Base-by-base conservation (phyloP, 139 green algal species). In the Ettlia oleoabundans region DNA sequence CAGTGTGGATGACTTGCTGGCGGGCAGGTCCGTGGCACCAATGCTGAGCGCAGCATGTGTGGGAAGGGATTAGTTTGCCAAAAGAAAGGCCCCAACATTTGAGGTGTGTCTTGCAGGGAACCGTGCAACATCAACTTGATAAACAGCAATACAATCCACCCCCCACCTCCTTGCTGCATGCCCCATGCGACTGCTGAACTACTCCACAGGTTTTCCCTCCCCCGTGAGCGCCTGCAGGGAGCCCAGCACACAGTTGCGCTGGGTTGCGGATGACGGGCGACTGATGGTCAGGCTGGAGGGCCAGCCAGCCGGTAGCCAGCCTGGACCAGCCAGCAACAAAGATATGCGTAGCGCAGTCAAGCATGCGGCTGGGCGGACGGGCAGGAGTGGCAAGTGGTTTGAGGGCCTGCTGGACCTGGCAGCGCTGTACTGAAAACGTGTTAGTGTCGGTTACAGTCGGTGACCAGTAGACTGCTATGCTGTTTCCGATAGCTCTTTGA, bases 1-100 rank as follows among this genome's bases (percentile, higher is more conserved):
- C 10, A 83, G 82, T 3, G 85, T 89, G 26, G 88, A 92, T 71
- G 41, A 21, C 40, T 22, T 90, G 1, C 82, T 92, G 38, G 30
- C 76, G 70, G 88, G 91, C 85, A 72, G 18, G 74, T 40, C 47
- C n/a, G 69, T 1, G 19, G 33, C 40, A 38, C n/a, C n/a, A n/a
- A n/a, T n/a, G n/a, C n/a, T n/a, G n/a, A n/a, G n/a, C n/a, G n/a
- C n/a, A n/a, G n/a, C n/a, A n/a, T n/a, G n/a, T n/a, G n/a, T n/a
- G 37, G 65, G 35, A 18, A 26, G 42, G 15, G 41, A 40, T 5
- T 55, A 28, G 15, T 26, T 6, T 21, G 33, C 10, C 18, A 58
- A 3, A 3, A 10, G 75, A 5, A n/a, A n/a, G 1, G 21, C 32
- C 2, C 2, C 43, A n/a, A n/a, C n/a, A n/a, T 65, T 26, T 65